Conservation (phyloP, 306 rosid species). For the barrel medic (Medicago truncatula) region MtrunA17r5.0-ANR NC_053048.1:10419501-10420000, state of each 20-base stretch:
- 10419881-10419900: slow-evolving; percentile 64
- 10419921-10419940: slow-evolving; percentile 55
- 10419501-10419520: no score
- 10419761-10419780: slow-evolving; percentile 80
- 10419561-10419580: neutral
- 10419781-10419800: slow-evolving; percentile 13
- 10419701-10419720: no score
- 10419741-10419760: slow-evolving; percentile 68
- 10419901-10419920: slow-evolving; percentile 72
- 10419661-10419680: neutral
- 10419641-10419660: slow-evolving; percentile 5
- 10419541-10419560: neutral
- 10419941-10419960: slow-evolving; percentile 43
- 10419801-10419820: neutral
- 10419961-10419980: neutral
- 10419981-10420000: no score
- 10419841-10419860: neutral
- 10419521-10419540: no score
- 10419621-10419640: neutral
- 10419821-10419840: neutral
- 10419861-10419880: slow-evolving; percentile 71
- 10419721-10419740: slow-evolving; percentile 55
- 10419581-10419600: neutral
- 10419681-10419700: neutral
- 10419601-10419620: neutral